A percentile compares a stretch with the other conserved stretches of the same genome.
Conservation (phyloP, 2,329 filamentous ascomycete genomes). For the Trichophyton equinum region DNA sequence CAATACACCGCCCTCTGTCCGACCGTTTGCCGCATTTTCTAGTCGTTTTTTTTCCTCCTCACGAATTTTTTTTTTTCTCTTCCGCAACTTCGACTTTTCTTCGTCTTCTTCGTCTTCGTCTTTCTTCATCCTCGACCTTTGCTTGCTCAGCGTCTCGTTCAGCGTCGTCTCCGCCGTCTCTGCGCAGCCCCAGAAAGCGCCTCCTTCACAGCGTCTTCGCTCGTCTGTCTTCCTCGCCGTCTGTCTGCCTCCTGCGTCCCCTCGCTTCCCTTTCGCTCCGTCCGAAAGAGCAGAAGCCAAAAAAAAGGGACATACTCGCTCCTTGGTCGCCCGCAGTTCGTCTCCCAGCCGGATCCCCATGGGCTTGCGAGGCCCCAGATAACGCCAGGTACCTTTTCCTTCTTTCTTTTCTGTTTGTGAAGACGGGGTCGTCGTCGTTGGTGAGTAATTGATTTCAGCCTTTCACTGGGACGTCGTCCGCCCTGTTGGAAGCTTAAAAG, state of each 20-base stretch:
- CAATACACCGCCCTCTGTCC: background rate
- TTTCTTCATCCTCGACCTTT: background rate
- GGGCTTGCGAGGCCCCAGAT: background rate
- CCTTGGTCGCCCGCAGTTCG: background rate
- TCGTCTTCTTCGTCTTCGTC: constrained; percentile 16
- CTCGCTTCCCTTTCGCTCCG: constrained; percentile 18
- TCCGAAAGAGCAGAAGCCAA: background rate
- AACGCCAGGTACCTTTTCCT: constrained; percentile 1
- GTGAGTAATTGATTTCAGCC: constrained; percentile 13
- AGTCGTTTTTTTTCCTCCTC: constrained; percentile 10
- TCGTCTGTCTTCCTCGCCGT: too few species aligned
- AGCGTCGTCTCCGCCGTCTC: too few species aligned
- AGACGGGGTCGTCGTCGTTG: background rate
- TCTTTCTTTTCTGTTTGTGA: background rate
- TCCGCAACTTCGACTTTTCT: constrained; percentile 4
- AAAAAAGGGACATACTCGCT: constrained; percentile 10
- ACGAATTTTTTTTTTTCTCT: constrained; percentile 10
- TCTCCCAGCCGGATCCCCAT: background rate
- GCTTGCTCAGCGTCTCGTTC: too few species aligned
- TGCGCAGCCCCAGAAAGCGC: too few species aligned
- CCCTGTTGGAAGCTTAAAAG: background rate
- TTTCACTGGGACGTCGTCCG: too few species aligned
- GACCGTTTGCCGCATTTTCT: constrained; percentile 5
- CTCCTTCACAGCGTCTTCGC: too few species aligned
- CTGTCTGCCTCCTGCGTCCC: constrained; percentile 14